Evolutionary conservation across 2,329 filamentous ascomycete genomes (phyloP), one percentile per base, ranked within the genome.

Genomic region (Exophiala viscosa): DNA sequence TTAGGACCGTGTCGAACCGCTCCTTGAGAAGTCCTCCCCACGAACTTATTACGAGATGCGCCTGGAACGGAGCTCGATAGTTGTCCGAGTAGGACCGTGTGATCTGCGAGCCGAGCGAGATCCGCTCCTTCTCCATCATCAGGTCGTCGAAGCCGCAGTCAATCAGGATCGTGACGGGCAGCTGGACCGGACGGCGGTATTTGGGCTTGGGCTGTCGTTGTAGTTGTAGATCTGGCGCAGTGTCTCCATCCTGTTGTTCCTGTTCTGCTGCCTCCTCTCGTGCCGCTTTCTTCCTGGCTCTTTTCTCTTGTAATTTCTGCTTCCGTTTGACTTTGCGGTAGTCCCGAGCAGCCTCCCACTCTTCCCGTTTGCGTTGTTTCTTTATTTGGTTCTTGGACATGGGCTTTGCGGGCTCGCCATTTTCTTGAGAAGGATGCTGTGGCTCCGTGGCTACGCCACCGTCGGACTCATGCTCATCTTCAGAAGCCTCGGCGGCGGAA

Each of bases 41-140:
- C 1, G 86, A 88, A 60, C 86, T 89, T 52, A 97, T 71, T 50
- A 82, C 84, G 41, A 97, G 67, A 69, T 95, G 86, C 6, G 84
- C 76, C 46, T 85, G 81, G 66, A 82, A 91, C 6, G 68, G 72
- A 0, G 86, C 78, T 51, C 80, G 82, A 54, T 81, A 82, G 70
- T 96, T 97, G 65, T 96, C 90, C 15, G 90, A 90, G 71, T 99
- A 99, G 52, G 82, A 87, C 51, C 93, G 78, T 7, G 90, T 95
- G 57, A 99, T 78, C 70, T 99, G 93, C 52, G 84, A 82, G 1
- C 83, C 82, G 10, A 99, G 78, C 3, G 90, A 96, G 50, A 91
- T 84, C 28, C 88, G 76, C 71, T 99, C 93, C 62, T 87, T 86
- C 34, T 92, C 87, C 45, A 78, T 79, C 93, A 99, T 99, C 65